These are phyloP conservation scores for Russula sp. DNA, from an alignment of 768 basidiomycete genomes.

Conservation along the genomic window DNA sequence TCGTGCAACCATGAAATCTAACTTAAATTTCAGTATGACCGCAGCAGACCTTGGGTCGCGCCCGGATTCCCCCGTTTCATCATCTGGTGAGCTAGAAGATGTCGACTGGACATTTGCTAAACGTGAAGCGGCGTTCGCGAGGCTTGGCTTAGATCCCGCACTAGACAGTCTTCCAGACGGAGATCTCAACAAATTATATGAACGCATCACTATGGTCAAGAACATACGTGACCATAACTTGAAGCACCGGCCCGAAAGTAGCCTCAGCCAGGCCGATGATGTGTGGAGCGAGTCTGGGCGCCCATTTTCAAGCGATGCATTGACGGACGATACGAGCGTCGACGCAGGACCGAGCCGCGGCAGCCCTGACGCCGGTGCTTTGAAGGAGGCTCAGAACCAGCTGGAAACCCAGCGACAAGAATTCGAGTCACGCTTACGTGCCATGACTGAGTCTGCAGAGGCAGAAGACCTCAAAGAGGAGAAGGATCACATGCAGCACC, in stretches of 20 bases:
- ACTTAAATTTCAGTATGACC: slow-evolving; percentile 54
- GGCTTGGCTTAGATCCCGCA: slow-evolving; percentile 79
- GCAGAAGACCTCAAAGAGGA: slow-evolving; percentile 83
- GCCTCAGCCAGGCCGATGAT: slow-evolving; percentile 79
- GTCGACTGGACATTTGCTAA: slow-evolving; percentile 98
- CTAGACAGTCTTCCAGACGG: slow-evolving; percentile 92
- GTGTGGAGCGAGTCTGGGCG: slow-evolving; percentile 87
- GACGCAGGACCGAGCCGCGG: slow-evolving; percentile 51
- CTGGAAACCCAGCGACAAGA: slow-evolving; percentile 45
- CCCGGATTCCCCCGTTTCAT: slow-evolving; percentile 72
- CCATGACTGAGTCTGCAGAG: slow-evolving; percentile 62
- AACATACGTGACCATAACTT: slow-evolving; percentile 75
- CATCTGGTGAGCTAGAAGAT: slow-evolving; percentile 57
- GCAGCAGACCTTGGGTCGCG: slow-evolving; percentile 68
- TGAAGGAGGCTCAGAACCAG: slow-evolving; percentile 67
- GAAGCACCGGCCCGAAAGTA: slow-evolving; percentile 84
- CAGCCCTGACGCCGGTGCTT: slow-evolving; percentile 60
- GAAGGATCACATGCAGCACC: slow-evolving; percentile 90
- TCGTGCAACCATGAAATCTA: slow-evolving; percentile 67
- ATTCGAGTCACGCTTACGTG: slow-evolving; percentile 51
- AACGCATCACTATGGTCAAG: slow-evolving; percentile 91
- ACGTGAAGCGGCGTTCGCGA: slow-evolving; percentile 85
- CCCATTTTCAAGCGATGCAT: slow-evolving; percentile 65
- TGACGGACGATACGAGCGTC: slow-evolving; percentile 84
- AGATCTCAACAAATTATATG: slow-evolving; percentile 88